Evolutionary conservation across 2,329 filamentous ascomycete species (phyloP).

Genomic region (Xylogone sp.): DNA sequence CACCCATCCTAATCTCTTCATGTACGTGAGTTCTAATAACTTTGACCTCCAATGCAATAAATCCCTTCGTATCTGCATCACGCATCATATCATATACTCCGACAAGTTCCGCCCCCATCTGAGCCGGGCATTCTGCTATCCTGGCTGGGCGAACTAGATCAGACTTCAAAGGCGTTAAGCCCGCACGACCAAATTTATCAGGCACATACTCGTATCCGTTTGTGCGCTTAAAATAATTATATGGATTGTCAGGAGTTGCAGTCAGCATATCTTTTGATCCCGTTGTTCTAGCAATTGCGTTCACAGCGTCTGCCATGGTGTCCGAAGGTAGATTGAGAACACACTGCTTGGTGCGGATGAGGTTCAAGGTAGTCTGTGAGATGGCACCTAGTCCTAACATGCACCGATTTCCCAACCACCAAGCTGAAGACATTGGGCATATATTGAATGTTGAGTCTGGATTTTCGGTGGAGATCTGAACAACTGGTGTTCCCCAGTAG

Average conservation of each 20-base stretch:
- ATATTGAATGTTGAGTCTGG: conserved; percentile 38
- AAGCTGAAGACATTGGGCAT: conserved; percentile 39
- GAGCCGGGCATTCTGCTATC: conserved; percentile 36
- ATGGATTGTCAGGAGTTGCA: conserved; percentile 8
- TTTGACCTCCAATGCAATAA: conserved; percentile 32
- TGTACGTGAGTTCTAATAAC: conserved; percentile 32
- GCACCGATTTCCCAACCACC: conserved; percentile 40
- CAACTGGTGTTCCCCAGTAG: conserved; percentile 38
- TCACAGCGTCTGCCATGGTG: conserved; percentile 30
- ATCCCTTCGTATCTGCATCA: conserved; percentile 27
- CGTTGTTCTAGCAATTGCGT: conserved; percentile 12
- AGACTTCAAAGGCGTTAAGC: conserved; percentile 31
- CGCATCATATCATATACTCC: conserved; percentile 28
- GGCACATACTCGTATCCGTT: conserved; percentile 32
- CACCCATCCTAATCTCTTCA: conserved; percentile 30
- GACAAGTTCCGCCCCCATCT: conserved; percentile 38
- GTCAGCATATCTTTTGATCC: conserved; percentile 3
- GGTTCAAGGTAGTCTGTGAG: conserved; percentile 36
- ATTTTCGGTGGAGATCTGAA: conserved; percentile 36
- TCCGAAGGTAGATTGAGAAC: conserved; percentile 40
- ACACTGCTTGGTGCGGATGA: conserved; percentile 37
- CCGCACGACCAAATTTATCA: conserved; percentile 34
- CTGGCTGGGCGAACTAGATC: conserved; percentile 30
- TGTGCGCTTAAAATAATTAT: conserved; percentile 24
- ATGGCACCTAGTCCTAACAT: conserved; percentile 35